Evolutionary conservation across 768 basidiomycete genomes (phyloP), one percentile per base, ranked within the genome.

Genomic region (Xerocomus potaroensis): DNA sequence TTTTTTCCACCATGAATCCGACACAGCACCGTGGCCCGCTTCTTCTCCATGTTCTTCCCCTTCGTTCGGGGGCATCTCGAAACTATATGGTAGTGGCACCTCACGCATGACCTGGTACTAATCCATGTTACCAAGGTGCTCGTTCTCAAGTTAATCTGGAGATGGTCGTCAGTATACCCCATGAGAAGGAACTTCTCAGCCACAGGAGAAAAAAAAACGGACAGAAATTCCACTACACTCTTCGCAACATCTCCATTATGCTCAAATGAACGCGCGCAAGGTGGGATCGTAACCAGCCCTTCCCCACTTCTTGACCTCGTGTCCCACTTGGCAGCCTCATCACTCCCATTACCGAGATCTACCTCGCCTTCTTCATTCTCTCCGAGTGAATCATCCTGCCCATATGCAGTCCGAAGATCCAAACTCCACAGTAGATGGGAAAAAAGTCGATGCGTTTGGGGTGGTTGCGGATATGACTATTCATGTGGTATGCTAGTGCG

Each of bases 141-240:
- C 92, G 67, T 89, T 93, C 63, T 93, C 88, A 34, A 90, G 69
- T 54, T 87, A 86, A 62, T 79, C 84, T 88, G 22, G 11, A 35
- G 1, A 12, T 19, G 11, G 10, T 22, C 14, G 18, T 22, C 18
- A 45, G 27, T 8, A 18, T 16, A n/a, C 9, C n/a, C n/a, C n/a
- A n/a, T n/a, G n/a, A n/a, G n/a, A n/a, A n/a, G n/a, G n/a, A n/a
- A n/a, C n/a, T n/a, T n/a, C n/a, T n/a, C n/a, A n/a, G n/a, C n/a
- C n/a, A n/a, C 14, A 26, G 38, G 29, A 16, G 32, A n/a, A n/a
- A 23, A 66, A 8, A 19, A 22, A 5, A 10, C 87, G 59, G 47
- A 91, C 88, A 85, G 58, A 93, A 87, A 63, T 95, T 95, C 94
- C 94, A 97, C 54, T 89, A 87, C 69, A 80, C 81, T 35, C 94